Evolutionary conservation across 257 asterid species (phyloP), one percentile per base, ranked within the genome.

Genomic region (Cordia subcordata): DNA sequence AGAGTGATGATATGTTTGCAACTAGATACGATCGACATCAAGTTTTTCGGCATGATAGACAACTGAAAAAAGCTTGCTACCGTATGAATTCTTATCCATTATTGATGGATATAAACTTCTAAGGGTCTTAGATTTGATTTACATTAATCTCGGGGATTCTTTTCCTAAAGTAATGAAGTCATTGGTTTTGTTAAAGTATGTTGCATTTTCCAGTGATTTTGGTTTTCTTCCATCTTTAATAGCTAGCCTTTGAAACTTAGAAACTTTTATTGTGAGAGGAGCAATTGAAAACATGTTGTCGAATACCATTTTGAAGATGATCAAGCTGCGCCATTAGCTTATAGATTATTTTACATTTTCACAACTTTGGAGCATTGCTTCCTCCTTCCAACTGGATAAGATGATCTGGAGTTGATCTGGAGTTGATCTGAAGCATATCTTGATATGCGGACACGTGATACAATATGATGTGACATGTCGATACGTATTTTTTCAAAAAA

Each of bases 91-190:
- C 18, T 21, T 52, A 0, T 2, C 1, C 49, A 40, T 66, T 57
- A 53, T 38, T 49, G 49, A 23, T 15, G 63, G 62, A 19, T 37
- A 60, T 46, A 67, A 62, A 65, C 71, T 55, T 39, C 56, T 75
- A 16, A 39, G 66, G 60, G 68, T 55, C 46, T 37, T 67, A 61
- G 20, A 51, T 21, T 33, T 70, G 63, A 0, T 47, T n/a, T n/a
- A n/a, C n/a, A n/a, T n/a, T n/a, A n/a, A n/a, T n/a, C n/a, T n/a
- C n/a, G n/a, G 11, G 5, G 6, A 12, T 12, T 52, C 13, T 39
- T 58, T 66, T 60, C 54, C 65, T 21, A 39, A 32, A 9, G 68
- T 60, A 38, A 32, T 64, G 16, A 10, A 39, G 17, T 1, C n/a
- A 13, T 49, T 59, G 33, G 38, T 4, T 10, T n/a, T 35, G 50